Evolutionary conservation across 2,329 filamentous ascomycete genomes (phyloP), one percentile per base, ranked within the genome.

Genomic region (Thelonectria rubi): DNA sequence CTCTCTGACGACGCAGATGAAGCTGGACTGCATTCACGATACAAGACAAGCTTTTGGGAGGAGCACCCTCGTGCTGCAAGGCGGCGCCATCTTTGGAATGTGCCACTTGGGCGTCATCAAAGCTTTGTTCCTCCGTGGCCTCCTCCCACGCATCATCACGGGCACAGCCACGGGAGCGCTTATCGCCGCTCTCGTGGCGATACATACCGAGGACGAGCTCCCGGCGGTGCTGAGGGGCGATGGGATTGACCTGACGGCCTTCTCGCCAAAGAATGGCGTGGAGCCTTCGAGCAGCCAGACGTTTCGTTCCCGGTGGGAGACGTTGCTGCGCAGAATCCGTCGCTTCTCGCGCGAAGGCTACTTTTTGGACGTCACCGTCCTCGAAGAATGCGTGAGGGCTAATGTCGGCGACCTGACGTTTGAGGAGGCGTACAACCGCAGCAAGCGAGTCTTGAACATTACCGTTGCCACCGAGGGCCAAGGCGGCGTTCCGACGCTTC

Each of bases 341-440:
- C 85, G 93, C 47, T 93, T 94, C 72, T 82, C 89, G 51, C 82
- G 82, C 40, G 90, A 94, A 68, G 93, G 93, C 0, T 93, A 96
- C 72, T 91, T 97, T 61, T 84, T 97, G 30, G 93, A 97, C 74
- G 87, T 92, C 3, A 87, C 85, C 42, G 89, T 96, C 10, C 79
- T 98, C 47, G 93, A 96, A 73, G 87, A 94, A 60, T 94, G 92
- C 68, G 90, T 97, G 14, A 86, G 90, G 59, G 88, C 89, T 14
- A 97, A 97, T 68, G 88, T 97, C 14, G 94, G 93, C 10, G 91
- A 97, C 70, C 75, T 97, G 64, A 97, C 94, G 0, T 98, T 98
- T 72, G 92, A 96, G 76, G 94, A 97, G 78, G 94, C 94, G 0
- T 97, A 94, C 72, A 86, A 89, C 53, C 87, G 88, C 63, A 97